Conservation (phyloP, 768 basidiomycete species). For the Pleurotus sapidus region DNA sequence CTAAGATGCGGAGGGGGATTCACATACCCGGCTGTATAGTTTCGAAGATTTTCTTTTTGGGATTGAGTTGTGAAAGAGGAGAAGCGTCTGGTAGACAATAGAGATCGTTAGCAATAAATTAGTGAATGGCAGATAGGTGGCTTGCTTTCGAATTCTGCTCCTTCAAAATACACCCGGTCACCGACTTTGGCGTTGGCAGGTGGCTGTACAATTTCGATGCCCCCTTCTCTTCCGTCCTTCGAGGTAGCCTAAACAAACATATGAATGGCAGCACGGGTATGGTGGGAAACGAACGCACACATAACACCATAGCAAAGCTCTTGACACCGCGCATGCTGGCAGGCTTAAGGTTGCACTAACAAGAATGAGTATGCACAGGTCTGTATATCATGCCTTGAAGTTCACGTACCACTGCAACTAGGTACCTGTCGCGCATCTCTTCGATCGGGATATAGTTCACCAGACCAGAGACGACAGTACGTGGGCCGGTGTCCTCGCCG, state of each 20-base stretch:
- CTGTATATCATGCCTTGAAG: not conserved
- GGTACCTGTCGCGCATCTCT: conserved; percentile 79
- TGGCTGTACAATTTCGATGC: conserved; percentile 89
- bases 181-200: conserved; percentile 86
- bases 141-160: conserved; percentile 79
- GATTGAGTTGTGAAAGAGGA: conserved; percentile 86
- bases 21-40: conserved; percentile 82
- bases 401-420: conserved; percentile 70
- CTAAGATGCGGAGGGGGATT: not conserved
- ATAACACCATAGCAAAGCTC: conserved; percentile 97
- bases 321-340: conserved; percentile 97
- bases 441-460: conserved; percentile 97
- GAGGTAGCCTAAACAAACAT: conserved; percentile 66
- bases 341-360: conserved; percentile 90
- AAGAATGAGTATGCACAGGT: not conserved
- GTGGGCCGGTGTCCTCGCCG: conserved; percentile 91
- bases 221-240: conserved; percentile 85
- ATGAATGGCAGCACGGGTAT: not conserved
- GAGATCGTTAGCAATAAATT: not conserved
- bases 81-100: conserved; percentile 40
- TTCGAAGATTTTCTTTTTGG: conserved; percentile 99
- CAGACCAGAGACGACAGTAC: conserved; percentile 95
- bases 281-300: conserved; percentile 43
- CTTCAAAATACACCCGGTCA: conserved; percentile 94
- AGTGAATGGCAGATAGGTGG: not conserved